Percentiles rank a stretch among this genome's conserved stretches.
Evolutionary conservation across 2,329 filamentous ascomycete genomes (phyloP).

Genomic region (Aspergillus latus): DNA sequence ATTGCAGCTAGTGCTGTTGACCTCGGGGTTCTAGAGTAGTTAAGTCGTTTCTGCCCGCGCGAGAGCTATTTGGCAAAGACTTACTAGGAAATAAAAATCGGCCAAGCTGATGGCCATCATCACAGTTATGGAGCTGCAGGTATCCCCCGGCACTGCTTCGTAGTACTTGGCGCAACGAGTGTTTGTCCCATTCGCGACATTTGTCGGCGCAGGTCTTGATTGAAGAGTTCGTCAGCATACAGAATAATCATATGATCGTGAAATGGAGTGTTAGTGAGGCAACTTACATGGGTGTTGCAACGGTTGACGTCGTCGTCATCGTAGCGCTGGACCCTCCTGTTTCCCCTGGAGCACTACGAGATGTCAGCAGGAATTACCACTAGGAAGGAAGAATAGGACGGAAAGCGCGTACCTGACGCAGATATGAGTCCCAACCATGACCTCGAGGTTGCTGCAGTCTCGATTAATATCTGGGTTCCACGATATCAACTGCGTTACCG

Average conservation of each 20-base stretch:
- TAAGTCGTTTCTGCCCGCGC: not conserved
- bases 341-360: constrained; percentile 1
- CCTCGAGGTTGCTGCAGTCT: not conserved
- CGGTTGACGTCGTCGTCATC: not conserved
- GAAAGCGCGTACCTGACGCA: not conserved
- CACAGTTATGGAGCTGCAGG: constrained; percentile 3
- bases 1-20: not conserved
- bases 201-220: not conserved
- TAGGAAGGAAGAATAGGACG: no score
- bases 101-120: constrained; percentile 8
- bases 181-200: not conserved
- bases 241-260: not conserved
- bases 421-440: not conserved
- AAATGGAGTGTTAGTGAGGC: not conserved
- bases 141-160: not conserved
- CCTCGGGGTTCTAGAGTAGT: not conserved
- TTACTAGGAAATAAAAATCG: constrained; percentile 11
- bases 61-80: constrained; percentile 1
- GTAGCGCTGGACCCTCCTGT: not conserved
- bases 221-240: not conserved
- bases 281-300: constrained; percentile 5
- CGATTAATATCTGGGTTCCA: not conserved
- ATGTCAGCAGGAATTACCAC: not conserved
- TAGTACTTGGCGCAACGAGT: not conserved
- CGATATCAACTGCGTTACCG: not conserved